Evolutionary conservation across 2,329 filamentous ascomycete genomes (phyloP).

Genomic region (Hymenoscyphus fructigenus): DNA sequence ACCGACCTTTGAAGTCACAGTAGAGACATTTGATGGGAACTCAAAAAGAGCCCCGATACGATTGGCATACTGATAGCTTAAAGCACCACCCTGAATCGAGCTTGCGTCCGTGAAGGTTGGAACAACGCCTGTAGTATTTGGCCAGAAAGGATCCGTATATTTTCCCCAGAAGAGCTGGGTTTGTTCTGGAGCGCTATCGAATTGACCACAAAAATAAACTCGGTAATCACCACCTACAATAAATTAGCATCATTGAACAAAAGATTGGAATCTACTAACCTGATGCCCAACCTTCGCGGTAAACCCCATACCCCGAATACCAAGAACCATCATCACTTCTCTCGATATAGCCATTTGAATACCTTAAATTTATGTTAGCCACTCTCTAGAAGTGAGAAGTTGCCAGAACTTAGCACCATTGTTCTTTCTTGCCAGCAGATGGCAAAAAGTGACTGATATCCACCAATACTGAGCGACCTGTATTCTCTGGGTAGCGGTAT

Average conservation of each 20-base stretch:
- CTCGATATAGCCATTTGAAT: conserved; percentile 43
- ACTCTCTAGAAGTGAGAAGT: background rate
- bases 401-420: conserved; percentile 38
- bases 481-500: conserved; percentile 46
- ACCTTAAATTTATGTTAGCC: conserved; percentile 25
- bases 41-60: conserved; percentile 52
- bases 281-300: background rate
- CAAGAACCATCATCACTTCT: background rate
- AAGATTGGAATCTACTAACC: background rate
- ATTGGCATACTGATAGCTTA: conserved; percentile 38
- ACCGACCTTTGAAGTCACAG: conserved; percentile 42
- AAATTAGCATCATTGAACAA: background rate
- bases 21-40: conserved; percentile 40
- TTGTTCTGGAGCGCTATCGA: conserved; percentile 44
- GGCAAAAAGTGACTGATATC: conserved; percentile 50
- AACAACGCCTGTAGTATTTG: background rate
- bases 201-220: conserved; percentile 59
- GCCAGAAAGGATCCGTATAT: background rate
- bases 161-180: conserved; percentile 42
- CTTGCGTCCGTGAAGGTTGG: conserved; percentile 6
- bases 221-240: conserved; percentile 41
- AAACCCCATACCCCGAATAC: conserved; percentile 3
- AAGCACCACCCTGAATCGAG: conserved; percentile 9
- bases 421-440: conserved; percentile 41
- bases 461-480: conserved; percentile 43